Evolutionary conservation across 2,329 filamentous ascomycete genomes (phyloP).

Genomic region (Madurella mycetomatis): DNA sequence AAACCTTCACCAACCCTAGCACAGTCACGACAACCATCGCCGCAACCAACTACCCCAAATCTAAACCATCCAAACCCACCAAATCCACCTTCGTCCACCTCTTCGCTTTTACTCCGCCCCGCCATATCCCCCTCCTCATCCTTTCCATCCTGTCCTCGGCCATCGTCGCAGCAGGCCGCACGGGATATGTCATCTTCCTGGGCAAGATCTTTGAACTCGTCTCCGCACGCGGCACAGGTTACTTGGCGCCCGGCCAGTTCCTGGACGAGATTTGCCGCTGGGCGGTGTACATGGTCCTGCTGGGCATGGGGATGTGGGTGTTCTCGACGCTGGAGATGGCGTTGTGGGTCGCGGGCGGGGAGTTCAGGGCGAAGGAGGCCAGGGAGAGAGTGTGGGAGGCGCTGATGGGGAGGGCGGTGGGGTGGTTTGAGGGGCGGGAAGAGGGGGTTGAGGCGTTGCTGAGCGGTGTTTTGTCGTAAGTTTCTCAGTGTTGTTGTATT

Average conservation of each 20-base stretch:
- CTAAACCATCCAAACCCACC: neutral
- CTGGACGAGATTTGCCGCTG: slow-evolving; percentile 53
- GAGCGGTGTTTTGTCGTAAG: slow-evolving; percentile 68
- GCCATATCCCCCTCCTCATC: slow-evolving; percentile 52
- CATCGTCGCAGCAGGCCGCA: slow-evolving; percentile 58
- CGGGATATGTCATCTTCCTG: slow-evolving; percentile 63
- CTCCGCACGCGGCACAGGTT: slow-evolving; percentile 57
- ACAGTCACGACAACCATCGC: slow-evolving; percentile 1
- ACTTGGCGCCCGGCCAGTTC: slow-evolving; percentile 46
- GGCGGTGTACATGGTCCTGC: slow-evolving; percentile 56
- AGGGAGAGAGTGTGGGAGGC: slow-evolving; percentile 62
- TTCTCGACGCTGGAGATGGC: slow-evolving; percentile 63
- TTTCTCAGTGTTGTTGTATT: slow-evolving; percentile 7
- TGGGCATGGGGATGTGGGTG: slow-evolving; percentile 65
- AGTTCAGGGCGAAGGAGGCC: slow-evolving; percentile 67
- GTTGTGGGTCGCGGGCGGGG: slow-evolving; percentile 73
- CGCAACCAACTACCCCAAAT: slow-evolving; percentile 6
- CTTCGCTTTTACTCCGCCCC: slow-evolving; percentile 66
- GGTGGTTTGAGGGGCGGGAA: slow-evolving; percentile 73
- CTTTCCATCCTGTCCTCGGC: slow-evolving; percentile 54
- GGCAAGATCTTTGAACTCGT: slow-evolving; percentile 73
- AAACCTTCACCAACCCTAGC: neutral
- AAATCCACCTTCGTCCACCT: slow-evolving; percentile 40
- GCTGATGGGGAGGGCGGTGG: slow-evolving; percentile 67
- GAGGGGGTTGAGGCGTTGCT: slow-evolving; percentile 70